Evolutionary conservation across 768 basidiomycete species (phyloP).

Genomic region (Macrolepiota dolichaula): DNA sequence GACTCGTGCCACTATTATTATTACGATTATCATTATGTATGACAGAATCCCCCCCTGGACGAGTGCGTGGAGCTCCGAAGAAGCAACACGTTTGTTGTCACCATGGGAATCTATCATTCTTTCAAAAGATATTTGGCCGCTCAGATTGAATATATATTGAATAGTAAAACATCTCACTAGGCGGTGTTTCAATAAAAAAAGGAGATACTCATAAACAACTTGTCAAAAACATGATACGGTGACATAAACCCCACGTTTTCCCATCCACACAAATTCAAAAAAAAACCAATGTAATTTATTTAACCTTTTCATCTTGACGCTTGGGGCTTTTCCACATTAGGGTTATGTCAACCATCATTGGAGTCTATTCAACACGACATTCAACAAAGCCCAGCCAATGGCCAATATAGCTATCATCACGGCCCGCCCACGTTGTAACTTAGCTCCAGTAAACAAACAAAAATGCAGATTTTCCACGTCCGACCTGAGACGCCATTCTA

Average conservation of each 20-base stretch:
- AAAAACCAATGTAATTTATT: too few relatives aligned
- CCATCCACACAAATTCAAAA: too few relatives aligned
- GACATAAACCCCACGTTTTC: too few relatives aligned
- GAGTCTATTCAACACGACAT: not conserved
- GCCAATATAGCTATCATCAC: not conserved
- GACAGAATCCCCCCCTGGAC: too few relatives aligned
- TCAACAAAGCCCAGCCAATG: not conserved
- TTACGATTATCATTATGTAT: too few relatives aligned
- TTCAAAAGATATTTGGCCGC: not conserved
- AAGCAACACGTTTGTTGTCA: not conserved
- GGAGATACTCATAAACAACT: too few relatives aligned
- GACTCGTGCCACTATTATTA: not conserved
- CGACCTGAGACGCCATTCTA: not conserved
- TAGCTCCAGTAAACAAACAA: not conserved
- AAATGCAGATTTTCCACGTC: not conserved
- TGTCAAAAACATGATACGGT: too few relatives aligned
- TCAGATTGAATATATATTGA: not conserved
- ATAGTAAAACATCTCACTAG: not conserved
- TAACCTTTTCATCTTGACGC: too few relatives aligned
- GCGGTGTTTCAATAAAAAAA: not conserved
- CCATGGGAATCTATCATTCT: not conserved
- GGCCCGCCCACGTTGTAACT: not conserved
- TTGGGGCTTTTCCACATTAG: not conserved
- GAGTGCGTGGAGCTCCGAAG: not conserved
- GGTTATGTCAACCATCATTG: not conserved